phyloP scores from a whole-genome alignment of 2,329 filamentous ascomycete genomes.

The Cladorrhinum sp. region DNA sequence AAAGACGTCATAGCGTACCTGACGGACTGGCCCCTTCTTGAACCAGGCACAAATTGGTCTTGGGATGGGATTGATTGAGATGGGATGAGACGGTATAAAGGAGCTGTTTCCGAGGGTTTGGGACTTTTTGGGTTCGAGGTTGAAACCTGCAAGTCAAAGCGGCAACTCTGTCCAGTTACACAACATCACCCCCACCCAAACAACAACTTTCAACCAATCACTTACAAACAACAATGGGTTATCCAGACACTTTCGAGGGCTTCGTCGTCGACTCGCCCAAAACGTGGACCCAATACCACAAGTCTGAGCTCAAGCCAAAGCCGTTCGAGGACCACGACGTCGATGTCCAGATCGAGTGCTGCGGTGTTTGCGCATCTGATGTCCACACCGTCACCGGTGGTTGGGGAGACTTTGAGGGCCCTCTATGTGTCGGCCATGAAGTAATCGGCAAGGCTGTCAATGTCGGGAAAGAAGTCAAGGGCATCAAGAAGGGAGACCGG shows the following conservation, averaged over 20 bases:
- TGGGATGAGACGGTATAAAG: background rate
- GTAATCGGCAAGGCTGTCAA: conserved; percentile 54
- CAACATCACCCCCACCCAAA: background rate
- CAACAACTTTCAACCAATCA: background rate
- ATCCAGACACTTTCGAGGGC: conserved; percentile 43
- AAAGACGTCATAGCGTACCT: conserved; percentile 7
- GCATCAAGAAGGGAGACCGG: conserved; percentile 59
- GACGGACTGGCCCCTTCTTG: background rate
- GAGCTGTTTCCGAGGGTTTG: background rate
- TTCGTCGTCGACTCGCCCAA: conserved; percentile 43
- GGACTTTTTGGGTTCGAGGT: background rate
- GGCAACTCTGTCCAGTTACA: background rate
- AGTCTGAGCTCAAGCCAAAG: conserved; percentile 37
- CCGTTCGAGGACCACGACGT: conserved; percentile 37
- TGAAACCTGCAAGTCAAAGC: background rate
- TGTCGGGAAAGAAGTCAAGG: conserved; percentile 38
- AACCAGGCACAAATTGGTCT: background rate
- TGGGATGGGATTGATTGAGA: background rate
- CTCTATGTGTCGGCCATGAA: conserved; percentile 53
- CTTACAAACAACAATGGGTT: conserved; percentile 35
- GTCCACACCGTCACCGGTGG: conserved; percentile 57
- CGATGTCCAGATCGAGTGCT: conserved; percentile 68
- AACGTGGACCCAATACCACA: conserved; percentile 42
- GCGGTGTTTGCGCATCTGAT: conserved; percentile 60
- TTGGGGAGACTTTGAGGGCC: conserved; percentile 46